phyloP scores from a whole-genome alignment of 176 grass and related monocot genomes.

The Calamus simplicifolius region DNA sequence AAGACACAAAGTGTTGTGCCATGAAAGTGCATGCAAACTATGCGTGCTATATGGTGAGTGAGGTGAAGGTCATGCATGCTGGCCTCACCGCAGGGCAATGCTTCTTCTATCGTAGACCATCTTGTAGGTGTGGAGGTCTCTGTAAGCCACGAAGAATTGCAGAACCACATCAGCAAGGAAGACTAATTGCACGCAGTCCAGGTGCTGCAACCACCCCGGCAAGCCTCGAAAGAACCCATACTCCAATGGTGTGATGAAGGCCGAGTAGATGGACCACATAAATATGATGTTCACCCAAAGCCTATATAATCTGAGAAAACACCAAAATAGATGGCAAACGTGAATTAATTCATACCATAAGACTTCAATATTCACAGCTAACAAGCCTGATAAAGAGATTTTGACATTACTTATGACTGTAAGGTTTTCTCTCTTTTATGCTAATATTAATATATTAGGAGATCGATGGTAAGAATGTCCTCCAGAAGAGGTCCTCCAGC shows the following conservation, averaged over 20 bases:
- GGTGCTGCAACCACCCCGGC: conserved; percentile 44
- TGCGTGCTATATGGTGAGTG: not conserved
- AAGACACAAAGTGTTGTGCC: too few species aligned
- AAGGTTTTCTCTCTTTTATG: too few species aligned
- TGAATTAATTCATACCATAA: not conserved
- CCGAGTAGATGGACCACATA: conserved; percentile 76
- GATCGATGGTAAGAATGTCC: too few species aligned
- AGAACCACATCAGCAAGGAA: conserved; percentile 69
- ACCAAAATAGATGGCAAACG: not conserved
- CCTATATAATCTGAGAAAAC: conserved; percentile 44
- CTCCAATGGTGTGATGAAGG: conserved; percentile 82
- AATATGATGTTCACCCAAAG: conserved; percentile 59
- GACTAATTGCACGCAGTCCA: conserved; percentile 71
- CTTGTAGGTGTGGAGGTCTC: conserved; percentile 56
- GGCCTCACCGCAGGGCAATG: conserved; percentile 50
- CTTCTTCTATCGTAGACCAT: conserved; percentile 48
- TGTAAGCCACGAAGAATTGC: conserved; percentile 66
- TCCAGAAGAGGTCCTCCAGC: too few species aligned
- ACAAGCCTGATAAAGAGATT: too few species aligned
- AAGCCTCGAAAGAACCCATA: conserved; percentile 77
- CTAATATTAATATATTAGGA: too few species aligned
- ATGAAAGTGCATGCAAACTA: too few species aligned
- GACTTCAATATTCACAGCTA: not conserved
- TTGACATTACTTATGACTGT: too few species aligned
- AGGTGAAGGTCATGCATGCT: not conserved